phyloP scores from a whole-genome alignment of 345 rosid genomes.

The Pseudoturritis turrita region DNA sequence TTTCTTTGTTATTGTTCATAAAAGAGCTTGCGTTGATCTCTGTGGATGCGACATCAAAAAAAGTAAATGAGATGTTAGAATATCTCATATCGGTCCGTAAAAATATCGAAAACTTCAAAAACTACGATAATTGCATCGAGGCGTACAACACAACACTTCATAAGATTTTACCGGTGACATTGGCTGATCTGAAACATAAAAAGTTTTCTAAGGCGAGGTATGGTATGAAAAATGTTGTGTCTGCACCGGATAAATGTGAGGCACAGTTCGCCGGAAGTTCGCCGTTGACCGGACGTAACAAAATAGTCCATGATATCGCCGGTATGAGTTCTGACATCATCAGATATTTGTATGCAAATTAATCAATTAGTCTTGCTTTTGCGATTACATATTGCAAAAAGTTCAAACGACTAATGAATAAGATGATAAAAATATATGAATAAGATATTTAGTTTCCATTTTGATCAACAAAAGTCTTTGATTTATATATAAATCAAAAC shows the following conservation, averaged over 20 bases:
- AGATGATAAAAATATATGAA: neutral
- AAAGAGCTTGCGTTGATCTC: neutral
- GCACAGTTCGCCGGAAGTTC: neutral
- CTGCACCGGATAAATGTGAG: neutral
- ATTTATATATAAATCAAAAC: too few species aligned
- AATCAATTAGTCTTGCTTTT: neutral
- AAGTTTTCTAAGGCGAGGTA: neutral
- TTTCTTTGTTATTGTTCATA: neutral
- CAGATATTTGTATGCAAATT: neutral
- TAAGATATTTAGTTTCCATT: neutral
- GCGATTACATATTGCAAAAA: neutral
- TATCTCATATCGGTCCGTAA: neutral
- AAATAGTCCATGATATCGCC: conserved; percentile 2
- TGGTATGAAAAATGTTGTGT: neutral
- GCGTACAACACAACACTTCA: neutral
- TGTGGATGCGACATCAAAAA: neutral
- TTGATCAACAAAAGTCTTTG: too few species aligned
- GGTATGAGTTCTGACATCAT: neutral
- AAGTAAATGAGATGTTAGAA: neutral
- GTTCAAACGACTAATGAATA: neutral
- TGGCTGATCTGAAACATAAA: neutral
- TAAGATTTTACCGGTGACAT: neutral
- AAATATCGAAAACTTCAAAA: neutral
- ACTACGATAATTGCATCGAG: neutral
- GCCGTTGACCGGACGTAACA: neutral